Evolutionary conservation across 352 stramenopile species (phyloP).

Genomic region (Thraustochytrium sp.): DNA sequence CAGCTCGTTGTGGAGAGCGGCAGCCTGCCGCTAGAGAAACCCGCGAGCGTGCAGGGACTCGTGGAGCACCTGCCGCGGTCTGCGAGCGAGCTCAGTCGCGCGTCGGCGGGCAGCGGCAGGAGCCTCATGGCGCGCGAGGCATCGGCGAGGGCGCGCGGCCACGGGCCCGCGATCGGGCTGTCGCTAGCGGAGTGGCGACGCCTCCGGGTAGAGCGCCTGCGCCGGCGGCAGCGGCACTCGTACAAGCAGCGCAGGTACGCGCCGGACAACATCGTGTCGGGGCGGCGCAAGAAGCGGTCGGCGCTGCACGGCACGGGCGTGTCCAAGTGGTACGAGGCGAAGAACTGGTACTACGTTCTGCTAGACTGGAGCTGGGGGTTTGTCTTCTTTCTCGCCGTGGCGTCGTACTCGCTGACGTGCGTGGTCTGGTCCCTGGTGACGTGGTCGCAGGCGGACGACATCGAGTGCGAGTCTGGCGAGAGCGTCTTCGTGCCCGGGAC

Average conservation of each 20-base stretch:
- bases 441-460: neutral
- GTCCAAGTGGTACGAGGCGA: constrained; percentile 20
- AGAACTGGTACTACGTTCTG: constrained; percentile 27
- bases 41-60: neutral
- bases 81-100: neutral
- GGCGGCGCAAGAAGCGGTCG: neutral
- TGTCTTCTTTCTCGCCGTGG: neutral
- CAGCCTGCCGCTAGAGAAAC: neutral
- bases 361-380: constrained; percentile 18
- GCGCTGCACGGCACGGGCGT: neutral
- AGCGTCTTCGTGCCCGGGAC: neutral
- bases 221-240: neutral
- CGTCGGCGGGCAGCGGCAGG: neutral
- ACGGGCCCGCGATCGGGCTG: neutral
- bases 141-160: too few relatives aligned
- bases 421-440: neutral
- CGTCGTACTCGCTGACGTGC: neutral
- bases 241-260: neutral
- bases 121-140: too few relatives aligned
- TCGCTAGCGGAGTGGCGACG: neutral
- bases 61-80: neutral
- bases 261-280: neutral
- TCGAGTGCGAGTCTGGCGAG: constrained; percentile 2
- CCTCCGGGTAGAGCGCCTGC: neutral
- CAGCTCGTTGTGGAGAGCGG: constrained; percentile 59